phyloP scores from a whole-genome alignment of 345 rosid species.

The Brassica incana region DNA sequence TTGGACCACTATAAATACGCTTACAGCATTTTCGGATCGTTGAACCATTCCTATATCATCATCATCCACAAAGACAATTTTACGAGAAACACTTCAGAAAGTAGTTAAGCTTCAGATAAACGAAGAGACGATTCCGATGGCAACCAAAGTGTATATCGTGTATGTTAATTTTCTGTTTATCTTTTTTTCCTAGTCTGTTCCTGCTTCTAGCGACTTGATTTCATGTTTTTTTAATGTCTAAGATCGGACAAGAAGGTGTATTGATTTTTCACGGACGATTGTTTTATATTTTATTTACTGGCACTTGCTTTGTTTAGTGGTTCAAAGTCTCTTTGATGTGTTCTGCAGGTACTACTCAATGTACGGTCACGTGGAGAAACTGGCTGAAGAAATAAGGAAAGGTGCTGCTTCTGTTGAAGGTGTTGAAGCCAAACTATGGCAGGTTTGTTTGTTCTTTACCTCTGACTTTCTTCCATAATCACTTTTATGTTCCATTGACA shows the following conservation, averaged over 20 bases:
- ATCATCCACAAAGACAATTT: background rate
- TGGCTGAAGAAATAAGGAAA: slow-evolving; percentile 90
- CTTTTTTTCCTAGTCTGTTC: background rate
- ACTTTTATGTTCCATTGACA: background rate
- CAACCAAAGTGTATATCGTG: slow-evolving; percentile 76
- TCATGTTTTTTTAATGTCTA: background rate
- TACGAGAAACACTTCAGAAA: background rate
- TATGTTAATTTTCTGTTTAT: slow-evolving; percentile 38
- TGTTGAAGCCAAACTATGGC: slow-evolving; percentile 93
- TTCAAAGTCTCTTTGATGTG: slow-evolving; percentile 4
- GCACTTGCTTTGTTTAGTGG: background rate
- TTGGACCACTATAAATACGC: slow-evolving; percentile 50
- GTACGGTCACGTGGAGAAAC: slow-evolving; percentile 92
- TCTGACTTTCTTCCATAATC: background rate
- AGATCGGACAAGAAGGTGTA: background rate
- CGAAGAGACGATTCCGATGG: slow-evolving; percentile 45
- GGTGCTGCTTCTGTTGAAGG: slow-evolving; percentile 96
- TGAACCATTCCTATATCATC: slow-evolving; percentile 3
- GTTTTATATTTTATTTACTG: background rate
- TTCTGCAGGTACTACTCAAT: slow-evolving; percentile 82
- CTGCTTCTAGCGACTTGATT: background rate
- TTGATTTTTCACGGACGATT: background rate
- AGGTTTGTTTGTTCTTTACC: slow-evolving; percentile 47
- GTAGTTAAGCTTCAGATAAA: background rate
- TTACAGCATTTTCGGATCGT: slow-evolving; percentile 28